phyloP scores from a whole-genome alignment of 2,329 filamentous ascomycete species.

The Lachnum nothofagi region DNA sequence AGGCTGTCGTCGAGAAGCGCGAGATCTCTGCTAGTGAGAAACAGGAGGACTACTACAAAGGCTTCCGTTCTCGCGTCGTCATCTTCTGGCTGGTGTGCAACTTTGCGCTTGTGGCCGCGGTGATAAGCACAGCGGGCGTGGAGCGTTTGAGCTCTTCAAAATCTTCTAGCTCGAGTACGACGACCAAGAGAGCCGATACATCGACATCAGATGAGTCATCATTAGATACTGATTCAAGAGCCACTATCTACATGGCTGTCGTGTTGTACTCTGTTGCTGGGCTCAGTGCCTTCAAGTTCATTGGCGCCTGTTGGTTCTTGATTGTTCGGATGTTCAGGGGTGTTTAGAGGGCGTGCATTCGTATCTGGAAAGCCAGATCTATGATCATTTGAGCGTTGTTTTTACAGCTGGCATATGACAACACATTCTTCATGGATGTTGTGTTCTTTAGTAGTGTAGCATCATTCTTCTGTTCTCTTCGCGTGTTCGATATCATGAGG shows the following conservation, averaged over 20 bases:
- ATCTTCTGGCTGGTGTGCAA: conserved; percentile 96
- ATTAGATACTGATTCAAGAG: conserved; percentile 22
- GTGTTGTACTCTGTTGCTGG: conserved; percentile 35
- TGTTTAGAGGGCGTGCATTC: too few relatives aligned
- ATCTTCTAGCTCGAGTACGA: conserved; percentile 73
- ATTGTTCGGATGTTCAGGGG: conserved; percentile 79
- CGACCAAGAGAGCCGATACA: too few relatives aligned
- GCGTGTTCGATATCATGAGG: too few relatives aligned
- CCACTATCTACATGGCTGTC: conserved; percentile 32
- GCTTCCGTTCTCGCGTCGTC: conserved; percentile 87
- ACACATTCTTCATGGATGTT: too few relatives aligned
- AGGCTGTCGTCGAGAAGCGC: conserved; percentile 68
- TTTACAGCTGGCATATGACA: too few relatives aligned
- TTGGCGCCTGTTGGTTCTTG: conserved; percentile 52
- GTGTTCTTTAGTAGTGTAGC: too few relatives aligned
- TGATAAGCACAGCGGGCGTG: conserved; percentile 79
- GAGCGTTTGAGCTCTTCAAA: conserved; percentile 57
- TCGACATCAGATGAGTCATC: too few relatives aligned
- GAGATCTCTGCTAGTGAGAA: conserved; percentile 59
- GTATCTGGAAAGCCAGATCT: too few relatives aligned
- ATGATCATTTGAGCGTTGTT: too few relatives aligned
- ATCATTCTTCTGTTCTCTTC: too few relatives aligned
- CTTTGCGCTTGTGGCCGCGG: conserved; percentile 78
- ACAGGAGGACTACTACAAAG: conserved; percentile 98
- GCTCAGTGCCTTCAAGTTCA: conserved; percentile 32